These are phyloP conservation scores for Fusarium sp. DNA, from an alignment of 2,329 filamentous ascomycete genomes.

Conservation along the genomic window DNA sequence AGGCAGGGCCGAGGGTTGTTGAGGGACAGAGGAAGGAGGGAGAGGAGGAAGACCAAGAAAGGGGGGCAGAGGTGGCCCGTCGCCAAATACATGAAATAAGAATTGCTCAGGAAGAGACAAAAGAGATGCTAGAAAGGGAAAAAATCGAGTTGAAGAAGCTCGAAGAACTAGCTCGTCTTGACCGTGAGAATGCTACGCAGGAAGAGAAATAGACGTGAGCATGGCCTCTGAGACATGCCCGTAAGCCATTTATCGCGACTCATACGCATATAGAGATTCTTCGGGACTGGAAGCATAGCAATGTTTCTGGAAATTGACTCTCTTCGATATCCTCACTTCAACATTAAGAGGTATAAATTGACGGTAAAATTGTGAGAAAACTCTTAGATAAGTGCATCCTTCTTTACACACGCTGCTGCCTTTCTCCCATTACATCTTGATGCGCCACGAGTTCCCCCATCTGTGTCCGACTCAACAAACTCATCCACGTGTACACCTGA, in stretches of 20 bases:
- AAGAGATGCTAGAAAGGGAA: no score
- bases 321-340: neutral
- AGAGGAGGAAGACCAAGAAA: no score
- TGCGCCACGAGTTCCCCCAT: conserved; percentile 5
- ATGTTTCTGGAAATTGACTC: neutral
- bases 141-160: neutral
- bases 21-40: no score
- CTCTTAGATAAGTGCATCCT: neutral
- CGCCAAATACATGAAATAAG: no score
- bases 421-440: neutral
- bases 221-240: neutral
- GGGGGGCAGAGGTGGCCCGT: no score
- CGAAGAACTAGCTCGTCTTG: neutral
- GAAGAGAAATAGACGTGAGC: neutral
- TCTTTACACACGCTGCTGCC: neutral
- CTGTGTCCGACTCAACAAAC: conserved; percentile 11
- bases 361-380: neutral
- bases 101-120: no score
- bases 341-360: neutral
- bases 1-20: no score
- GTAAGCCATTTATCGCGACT: neutral
- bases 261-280: neutral
- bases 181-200: neutral
- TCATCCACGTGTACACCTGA: conserved; percentile 34
- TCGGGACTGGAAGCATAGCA: neutral